A percentile compares a stretch with the other conserved stretches of the same genome.
These are phyloP conservation scores for Botrytis fragariae DNA, from an alignment of 2,329 filamentous ascomycete genomes.

Conservation along the genomic window DNA sequence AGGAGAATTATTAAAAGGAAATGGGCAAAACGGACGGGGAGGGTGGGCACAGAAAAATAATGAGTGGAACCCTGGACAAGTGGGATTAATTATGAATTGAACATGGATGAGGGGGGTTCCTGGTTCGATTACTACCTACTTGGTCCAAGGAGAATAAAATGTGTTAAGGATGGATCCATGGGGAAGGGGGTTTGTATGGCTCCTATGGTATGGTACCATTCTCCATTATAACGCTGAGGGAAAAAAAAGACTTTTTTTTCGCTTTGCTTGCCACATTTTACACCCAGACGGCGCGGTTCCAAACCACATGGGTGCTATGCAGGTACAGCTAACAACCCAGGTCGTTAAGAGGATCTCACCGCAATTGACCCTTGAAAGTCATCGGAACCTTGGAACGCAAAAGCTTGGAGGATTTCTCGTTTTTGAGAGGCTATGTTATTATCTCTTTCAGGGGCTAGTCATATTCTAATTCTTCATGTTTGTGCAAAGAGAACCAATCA, in stretches of 20 bases:
- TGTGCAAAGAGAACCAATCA: not conserved
- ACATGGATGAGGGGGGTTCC: not conserved
- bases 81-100: conserved; percentile 1
- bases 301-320: conserved; percentile 17
- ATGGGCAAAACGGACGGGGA: conserved; percentile 11
- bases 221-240: not conserved
- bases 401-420: conserved; percentile 14
- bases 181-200: not conserved
- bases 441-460: not conserved
- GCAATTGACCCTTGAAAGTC: not conserved
- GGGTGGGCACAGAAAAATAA: not conserved
- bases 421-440: not conserved
- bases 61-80: conserved; percentile 8
- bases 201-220: not conserved
- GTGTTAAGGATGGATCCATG: not conserved
- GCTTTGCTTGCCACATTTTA: not conserved
- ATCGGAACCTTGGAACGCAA: not conserved
- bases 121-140: not conserved
- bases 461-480: not conserved
- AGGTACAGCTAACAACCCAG: conserved; percentile 4
- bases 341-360: conserved; percentile 9
- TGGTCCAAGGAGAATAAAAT: not conserved
- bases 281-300: not conserved
- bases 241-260: not conserved
- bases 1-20: conserved; percentile 3